phyloP scores from a whole-genome alignment of 108 stramenopile genomes.

The Nitzschia sp. region DNA sequence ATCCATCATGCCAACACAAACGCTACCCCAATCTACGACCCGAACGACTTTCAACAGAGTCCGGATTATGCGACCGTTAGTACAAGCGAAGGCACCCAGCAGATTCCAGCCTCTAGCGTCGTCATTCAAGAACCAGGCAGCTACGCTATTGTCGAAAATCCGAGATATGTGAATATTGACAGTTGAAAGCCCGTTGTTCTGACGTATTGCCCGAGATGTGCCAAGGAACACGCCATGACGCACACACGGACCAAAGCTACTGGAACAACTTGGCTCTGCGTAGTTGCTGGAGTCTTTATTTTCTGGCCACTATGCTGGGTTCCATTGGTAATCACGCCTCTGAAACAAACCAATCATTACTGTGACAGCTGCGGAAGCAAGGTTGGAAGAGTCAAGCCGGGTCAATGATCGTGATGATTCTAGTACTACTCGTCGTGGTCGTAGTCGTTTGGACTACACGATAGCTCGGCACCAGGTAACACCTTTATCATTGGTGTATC shows the following conservation, averaged over 20 bases:
- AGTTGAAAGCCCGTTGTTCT: constrained; percentile 16
- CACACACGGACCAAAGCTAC: constrained; percentile 16
- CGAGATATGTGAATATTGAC: constrained; percentile 1
- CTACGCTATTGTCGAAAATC: background rate
- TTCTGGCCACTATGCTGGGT: constrained; percentile 30
- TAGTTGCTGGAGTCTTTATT: constrained; percentile 12
- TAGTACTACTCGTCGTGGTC: no score
- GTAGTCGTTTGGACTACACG: no score
- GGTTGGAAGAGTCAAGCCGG: constrained; percentile 7
- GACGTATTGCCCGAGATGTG: constrained; percentile 24
- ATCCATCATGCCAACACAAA: no score
- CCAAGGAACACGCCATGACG: constrained; percentile 7
- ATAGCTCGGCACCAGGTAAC: no score
- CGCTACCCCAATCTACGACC: no score
- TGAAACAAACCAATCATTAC: constrained; percentile 30
- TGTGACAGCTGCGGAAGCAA: constrained; percentile 16
- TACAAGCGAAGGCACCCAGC: no score
- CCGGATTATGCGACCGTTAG: no score
- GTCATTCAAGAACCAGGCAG: background rate
- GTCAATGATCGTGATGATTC: no score
- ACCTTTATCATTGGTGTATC: no score
- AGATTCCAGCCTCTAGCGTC: no score
- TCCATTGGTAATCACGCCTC: constrained; percentile 6
- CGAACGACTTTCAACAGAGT: no score
- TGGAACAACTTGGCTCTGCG: constrained; percentile 14